These are phyloP conservation scores for Kandelia obovata DNA, from an alignment of 345 rosid species.

Conservation along the genomic window DNA sequence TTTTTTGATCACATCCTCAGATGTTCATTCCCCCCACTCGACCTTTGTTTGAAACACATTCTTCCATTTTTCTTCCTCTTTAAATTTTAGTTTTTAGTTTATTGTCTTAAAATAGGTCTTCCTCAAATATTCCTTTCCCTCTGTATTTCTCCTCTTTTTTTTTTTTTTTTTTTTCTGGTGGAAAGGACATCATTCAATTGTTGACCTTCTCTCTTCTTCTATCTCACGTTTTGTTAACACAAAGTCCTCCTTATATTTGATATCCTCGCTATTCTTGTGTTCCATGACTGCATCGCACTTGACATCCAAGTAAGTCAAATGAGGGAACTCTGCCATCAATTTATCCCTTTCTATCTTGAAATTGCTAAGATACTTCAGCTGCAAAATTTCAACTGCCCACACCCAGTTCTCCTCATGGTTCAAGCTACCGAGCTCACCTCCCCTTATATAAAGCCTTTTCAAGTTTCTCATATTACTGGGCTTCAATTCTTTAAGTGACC, in stretches of 20 bases:
- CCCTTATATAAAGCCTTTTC: conserved; percentile 2
- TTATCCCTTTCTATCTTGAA: not conserved
- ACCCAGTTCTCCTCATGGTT: not conserved
- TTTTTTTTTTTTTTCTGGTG: too few species aligned
- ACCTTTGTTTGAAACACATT: too few species aligned
- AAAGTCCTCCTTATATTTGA: not conserved
- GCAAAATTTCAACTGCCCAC: not conserved
- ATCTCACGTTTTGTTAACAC: not conserved
- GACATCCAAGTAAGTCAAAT: not conserved
- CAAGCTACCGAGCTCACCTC: not conserved
- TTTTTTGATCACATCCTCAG: too few species aligned
- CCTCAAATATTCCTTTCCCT: too few species aligned
- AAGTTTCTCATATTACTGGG: not conserved
- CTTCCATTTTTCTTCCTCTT: too few species aligned
- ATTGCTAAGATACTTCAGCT: not conserved
- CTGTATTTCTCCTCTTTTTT: too few species aligned
- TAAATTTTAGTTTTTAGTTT: too few species aligned
- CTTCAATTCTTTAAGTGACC: not conserved
- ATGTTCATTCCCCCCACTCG: too few species aligned
- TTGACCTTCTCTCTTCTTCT: not conserved
- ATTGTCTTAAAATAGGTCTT: too few species aligned
- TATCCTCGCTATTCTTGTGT: not conserved
- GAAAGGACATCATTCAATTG: too few species aligned
- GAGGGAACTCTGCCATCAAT: not conserved
- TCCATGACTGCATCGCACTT: not conserved